Base-by-base conservation (phyloP, 805 yeast species). In the Vanderwaltozyma tropicalis region DNA sequence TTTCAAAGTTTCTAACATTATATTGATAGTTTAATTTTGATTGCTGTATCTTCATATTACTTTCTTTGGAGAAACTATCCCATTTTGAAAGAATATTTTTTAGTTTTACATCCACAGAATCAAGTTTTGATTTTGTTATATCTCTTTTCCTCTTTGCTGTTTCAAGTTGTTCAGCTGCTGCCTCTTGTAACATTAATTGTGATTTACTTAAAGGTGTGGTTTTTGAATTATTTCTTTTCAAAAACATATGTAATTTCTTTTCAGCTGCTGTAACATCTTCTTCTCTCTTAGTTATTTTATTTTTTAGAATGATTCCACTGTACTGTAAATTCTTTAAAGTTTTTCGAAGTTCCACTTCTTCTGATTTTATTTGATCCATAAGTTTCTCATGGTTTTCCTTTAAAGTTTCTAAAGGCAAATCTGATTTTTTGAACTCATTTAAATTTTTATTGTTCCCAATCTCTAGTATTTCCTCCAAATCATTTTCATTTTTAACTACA, bases 201-300 rank as follows among this genome's bases (percentile, higher is more conserved):
- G 54, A 41, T 11, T 36, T 38, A 17, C 42, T 43, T 21, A 37
- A 17, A 9, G 39, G 32, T 4, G 19, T 21, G n/a, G 26, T 37
- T 19, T 28, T 25, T 12, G 28, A 20, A 9, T 24, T 28, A 11
- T 33, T 25, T 18, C 27, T 30, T 29, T 32, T 38, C 12, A 28
- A 15, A 17, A 41, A 35, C 10, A 40, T 21, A 13, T 30, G 27
- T 31, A 31, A 39, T 19, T 45, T 44, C 32, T 39, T 40, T 31
- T 41, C 40, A 22, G 50, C 48, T 6, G 46, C 48, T 1, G 28
- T 28, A 4, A 54, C 42, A 10, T 40, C 48, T 17, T 42, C 35
- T 27, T 55, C 57, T 31, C 62, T 46, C 30, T 44, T 52, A 4
- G 21, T 38, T 16, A 53, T 34, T 35, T 54, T 55, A 28, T 43